Conservation (phyloP, 768 basidiomycete species). For the Agaricus sinodeliciosus region DNA sequence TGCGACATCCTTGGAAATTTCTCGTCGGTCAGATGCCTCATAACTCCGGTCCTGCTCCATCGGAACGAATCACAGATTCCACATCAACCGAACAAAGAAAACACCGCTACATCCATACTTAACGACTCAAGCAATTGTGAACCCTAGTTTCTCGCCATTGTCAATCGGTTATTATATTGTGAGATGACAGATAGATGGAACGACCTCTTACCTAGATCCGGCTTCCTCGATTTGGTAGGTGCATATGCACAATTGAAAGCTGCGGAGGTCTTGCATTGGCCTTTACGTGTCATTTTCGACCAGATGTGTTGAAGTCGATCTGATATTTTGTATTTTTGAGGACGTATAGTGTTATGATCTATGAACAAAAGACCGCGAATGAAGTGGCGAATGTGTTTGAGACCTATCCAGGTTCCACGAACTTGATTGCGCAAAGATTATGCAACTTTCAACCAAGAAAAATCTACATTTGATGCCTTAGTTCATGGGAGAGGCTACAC, state of each 20-base stretch:
- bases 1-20: constrained; percentile 2
- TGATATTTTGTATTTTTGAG: too few relatives aligned
- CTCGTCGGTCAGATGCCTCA: background rate
- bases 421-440: too few relatives aligned
- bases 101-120: background rate
- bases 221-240: background rate
- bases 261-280: background rate
- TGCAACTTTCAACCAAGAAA: too few relatives aligned
- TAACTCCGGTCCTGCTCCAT: background rate
- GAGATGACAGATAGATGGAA: background rate
- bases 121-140: background rate
- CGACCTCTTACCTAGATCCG: background rate
- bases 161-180: background rate
- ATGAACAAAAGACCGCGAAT: too few relatives aligned
- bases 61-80: background rate
- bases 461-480: too few relatives aligned
- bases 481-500: too few relatives aligned
- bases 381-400: too few relatives aligned
- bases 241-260: background rate
- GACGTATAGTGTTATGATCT: too few relatives aligned
- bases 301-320: constrained; percentile 2
- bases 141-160: background rate
- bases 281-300: too few relatives aligned
- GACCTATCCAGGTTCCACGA: background rate
- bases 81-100: background rate